Evolutionary conservation across 2,329 filamentous ascomycete genomes (phyloP).

Genomic region (Malbranchea zuffiana): DNA sequence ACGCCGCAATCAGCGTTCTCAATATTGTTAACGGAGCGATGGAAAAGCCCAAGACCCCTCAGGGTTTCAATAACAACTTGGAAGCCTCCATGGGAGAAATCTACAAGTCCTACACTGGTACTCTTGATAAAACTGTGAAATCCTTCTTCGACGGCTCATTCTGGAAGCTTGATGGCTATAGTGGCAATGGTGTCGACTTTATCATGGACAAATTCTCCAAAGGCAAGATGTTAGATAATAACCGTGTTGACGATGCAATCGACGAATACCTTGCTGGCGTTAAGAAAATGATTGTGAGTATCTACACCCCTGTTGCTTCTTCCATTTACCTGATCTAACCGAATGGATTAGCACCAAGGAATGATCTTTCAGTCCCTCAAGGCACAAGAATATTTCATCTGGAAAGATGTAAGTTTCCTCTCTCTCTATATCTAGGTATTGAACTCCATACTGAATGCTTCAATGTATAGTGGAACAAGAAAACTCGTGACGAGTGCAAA

Average conservation of each 20-base stretch:
- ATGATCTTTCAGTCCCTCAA: constrained; percentile 2
- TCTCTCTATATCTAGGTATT: not conserved
- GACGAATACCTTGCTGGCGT: not conserved
- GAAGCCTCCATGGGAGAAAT: not conserved
- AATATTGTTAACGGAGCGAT: not conserved
- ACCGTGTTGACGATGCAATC: not conserved
- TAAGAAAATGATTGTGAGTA: not conserved
- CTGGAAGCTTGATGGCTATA: not conserved
- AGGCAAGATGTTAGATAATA: constrained; percentile 5
- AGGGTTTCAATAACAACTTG: not conserved
- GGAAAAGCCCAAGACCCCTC: not conserved
- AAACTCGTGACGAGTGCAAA: not conserved
- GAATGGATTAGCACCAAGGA: constrained; percentile 1
- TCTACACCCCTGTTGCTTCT: not conserved
- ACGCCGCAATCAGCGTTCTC: not conserved
- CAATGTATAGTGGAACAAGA: not conserved
- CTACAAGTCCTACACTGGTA: not conserved
- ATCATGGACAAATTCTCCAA: constrained; percentile 1
- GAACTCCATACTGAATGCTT: not conserved
- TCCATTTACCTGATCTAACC: not conserved
- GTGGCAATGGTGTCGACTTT: not conserved
- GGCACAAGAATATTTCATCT: not conserved
- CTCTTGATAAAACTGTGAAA: constrained; percentile 1
- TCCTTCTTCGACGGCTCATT: constrained; percentile 1
- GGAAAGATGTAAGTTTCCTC: constrained; percentile 1